Conservation (phyloP, 176 grass and related monocot genomes). For the Juncus effusus region DNA sequence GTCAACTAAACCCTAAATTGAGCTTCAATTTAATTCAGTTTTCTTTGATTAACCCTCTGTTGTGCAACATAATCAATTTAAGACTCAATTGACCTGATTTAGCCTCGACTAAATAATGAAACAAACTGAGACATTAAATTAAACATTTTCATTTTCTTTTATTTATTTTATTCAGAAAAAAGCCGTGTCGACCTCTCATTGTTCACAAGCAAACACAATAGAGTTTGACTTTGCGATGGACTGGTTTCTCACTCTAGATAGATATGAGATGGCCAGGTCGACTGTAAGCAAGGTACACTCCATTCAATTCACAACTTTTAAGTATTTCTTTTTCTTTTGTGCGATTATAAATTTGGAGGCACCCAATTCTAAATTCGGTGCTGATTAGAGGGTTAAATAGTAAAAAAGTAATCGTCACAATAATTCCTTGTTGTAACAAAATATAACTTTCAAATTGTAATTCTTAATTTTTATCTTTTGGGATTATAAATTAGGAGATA, state of each 20-base stretch:
- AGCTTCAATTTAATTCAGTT: not conserved
- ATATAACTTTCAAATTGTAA: no score
- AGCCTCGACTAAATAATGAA: not conserved
- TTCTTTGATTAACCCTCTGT: not conserved
- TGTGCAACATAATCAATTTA: not conserved
- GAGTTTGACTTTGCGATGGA: constrained; percentile 90
- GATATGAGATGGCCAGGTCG: constrained; percentile 34
- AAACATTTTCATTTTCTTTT: constrained; percentile 3
- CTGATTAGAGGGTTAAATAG: no score
- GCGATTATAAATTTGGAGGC: no score
- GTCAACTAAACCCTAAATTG: no score
- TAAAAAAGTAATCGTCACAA: no score
- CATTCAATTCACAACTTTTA: no score
- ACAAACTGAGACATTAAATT: not conserved
- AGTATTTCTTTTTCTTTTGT: no score
- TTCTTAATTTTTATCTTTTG: no score
- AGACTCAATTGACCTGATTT: not conserved
- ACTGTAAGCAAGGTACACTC: constrained; percentile 47
- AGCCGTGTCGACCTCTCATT: constrained; percentile 89
- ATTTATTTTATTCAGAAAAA: constrained; percentile 54
- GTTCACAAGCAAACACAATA: constrained; percentile 91
- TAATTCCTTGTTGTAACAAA: no score
- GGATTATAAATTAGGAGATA: no score
- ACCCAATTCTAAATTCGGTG: no score
- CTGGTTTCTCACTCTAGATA: constrained; percentile 59